A percentile compares a stretch with the other conserved stretches of the same genome.
These are phyloP conservation scores for Thymus mandschuricus DNA, from an alignment of 257 asterid species.

Conservation along the genomic window DNA sequence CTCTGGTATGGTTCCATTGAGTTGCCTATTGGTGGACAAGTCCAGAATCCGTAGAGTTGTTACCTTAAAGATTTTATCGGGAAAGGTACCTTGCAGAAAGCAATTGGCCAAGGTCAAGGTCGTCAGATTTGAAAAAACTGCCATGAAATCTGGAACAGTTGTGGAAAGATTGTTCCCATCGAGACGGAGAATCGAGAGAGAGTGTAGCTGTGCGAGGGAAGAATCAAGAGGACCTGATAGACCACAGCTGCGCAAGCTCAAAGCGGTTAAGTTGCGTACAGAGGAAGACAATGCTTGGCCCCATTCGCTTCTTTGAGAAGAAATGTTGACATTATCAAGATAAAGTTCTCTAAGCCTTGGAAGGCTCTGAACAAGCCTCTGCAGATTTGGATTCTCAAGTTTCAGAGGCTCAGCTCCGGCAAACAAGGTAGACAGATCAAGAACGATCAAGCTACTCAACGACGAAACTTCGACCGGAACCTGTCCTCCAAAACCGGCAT, in stretches of 20 bases:
- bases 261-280: conserved; percentile 38
- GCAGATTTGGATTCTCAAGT: conserved; percentile 55
- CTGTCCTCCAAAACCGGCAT: conserved; percentile 56
- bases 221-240: conserved; percentile 47
- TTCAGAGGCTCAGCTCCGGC: conserved; percentile 15
- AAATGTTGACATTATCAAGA: conserved; percentile 55
- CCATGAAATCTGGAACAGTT: conserved; percentile 36
- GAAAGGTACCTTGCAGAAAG: conserved; percentile 48
- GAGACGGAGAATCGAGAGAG: conserved; percentile 48
- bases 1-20: conserved; percentile 43
- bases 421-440: conserved; percentile 51
- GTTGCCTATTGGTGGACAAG: conserved; percentile 35
- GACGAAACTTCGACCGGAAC: conserved; percentile 44
- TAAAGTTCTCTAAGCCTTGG: conserved; percentile 45
- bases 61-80: conserved; percentile 41
- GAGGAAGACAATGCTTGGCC: conserved; percentile 41
- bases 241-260: conserved; percentile 53
- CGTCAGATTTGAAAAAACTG: conserved; percentile 40
- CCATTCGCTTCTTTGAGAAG: conserved; percentile 47
- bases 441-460: conserved; percentile 38
- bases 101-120: conserved; percentile 43
- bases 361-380: conserved; percentile 45
- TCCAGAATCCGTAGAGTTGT: conserved; percentile 39
- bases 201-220: conserved; percentile 40
- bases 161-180: conserved; percentile 44